Evolutionary conservation across 2,329 filamentous ascomycete species (phyloP).

Genomic region (Epichloe elymi): DNA sequence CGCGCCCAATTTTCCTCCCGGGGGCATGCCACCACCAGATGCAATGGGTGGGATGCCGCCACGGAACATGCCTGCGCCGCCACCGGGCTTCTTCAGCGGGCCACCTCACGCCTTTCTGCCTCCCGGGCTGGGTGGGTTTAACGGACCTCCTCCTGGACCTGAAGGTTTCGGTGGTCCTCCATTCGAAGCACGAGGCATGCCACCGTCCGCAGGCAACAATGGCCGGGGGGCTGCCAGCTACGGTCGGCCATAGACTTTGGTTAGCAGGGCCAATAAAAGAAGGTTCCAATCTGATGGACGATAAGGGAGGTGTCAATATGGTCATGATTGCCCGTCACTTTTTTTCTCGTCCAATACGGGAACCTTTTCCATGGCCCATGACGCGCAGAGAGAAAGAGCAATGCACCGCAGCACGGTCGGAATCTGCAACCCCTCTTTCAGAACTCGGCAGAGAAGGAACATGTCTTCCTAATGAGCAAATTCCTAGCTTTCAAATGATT

Average conservation of each 20-base stretch:
- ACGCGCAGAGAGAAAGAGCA: too few relatives aligned
- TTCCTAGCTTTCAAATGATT: too few relatives aligned
- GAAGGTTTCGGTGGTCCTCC: constrained; percentile 34
- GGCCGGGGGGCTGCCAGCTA: constrained; percentile 20
- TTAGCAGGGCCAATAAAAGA: neutral
- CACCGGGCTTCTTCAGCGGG: constrained; percentile 43
- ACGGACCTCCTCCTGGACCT: constrained; percentile 32
- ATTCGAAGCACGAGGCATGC: constrained; percentile 44
- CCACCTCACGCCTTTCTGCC: constrained; percentile 40
- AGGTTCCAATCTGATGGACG: neutral
- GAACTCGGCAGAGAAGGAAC: too few relatives aligned
- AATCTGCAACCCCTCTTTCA: too few relatives aligned
- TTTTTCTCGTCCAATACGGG: too few relatives aligned
- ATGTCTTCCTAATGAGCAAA: too few relatives aligned
- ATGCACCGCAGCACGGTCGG: too few relatives aligned
- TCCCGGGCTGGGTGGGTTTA: constrained; percentile 42
- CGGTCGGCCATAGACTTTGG: constrained; percentile 17
- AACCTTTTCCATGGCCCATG: too few relatives aligned
- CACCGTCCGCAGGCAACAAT: constrained; percentile 31
- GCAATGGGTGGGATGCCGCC: constrained; percentile 36
- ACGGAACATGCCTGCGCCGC: constrained; percentile 41
- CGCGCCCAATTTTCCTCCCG: constrained; percentile 46
- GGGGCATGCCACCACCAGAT: constrained; percentile 33
- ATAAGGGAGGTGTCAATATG: too few relatives aligned
- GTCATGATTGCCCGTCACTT: too few relatives aligned